Conservation (phyloP, 1,284 basidiomycete genomes). For the Irpex lacteus region DNA sequence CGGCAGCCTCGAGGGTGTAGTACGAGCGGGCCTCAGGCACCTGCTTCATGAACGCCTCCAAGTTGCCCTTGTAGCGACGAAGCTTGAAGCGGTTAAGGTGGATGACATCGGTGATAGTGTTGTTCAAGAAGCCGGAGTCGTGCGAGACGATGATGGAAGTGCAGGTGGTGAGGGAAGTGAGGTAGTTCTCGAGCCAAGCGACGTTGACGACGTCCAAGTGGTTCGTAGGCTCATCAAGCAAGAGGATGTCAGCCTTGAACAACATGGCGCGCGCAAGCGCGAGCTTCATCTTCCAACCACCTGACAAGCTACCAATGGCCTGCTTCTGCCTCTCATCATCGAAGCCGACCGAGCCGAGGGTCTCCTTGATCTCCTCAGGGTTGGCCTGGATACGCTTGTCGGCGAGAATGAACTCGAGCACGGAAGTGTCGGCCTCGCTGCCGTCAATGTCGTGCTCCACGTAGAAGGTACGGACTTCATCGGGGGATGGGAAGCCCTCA, state of each 20-base stretch:
- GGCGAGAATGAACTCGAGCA: conserved; percentile 84
- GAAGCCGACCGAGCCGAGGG: conserved; percentile 91
- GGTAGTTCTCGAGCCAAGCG: conserved; percentile 96
- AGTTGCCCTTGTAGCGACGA: conserved; percentile 96
- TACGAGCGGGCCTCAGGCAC: conserved; percentile 98
- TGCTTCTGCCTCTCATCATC: conserved; percentile 81
- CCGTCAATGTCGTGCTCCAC: conserved; percentile 99
- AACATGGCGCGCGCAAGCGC: conserved; percentile 98
- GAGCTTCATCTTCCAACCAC: conserved; percentile 99
- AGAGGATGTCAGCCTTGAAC: conserved; percentile 97
- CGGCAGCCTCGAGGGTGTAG: conserved; percentile 91
- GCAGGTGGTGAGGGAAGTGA: conserved; percentile 84
- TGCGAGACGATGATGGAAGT: conserved; percentile 98
- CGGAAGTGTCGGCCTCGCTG: conserved; percentile 88
- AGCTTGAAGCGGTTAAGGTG: conserved; percentile 99
- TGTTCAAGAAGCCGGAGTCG: conserved; percentile 99
- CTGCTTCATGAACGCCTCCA: conserved; percentile 91
- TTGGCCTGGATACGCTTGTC: conserved; percentile 83
- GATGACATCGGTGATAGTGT: conserved; percentile 97
- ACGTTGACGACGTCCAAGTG: conserved; percentile 97
- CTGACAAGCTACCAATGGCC: conserved; percentile 90
- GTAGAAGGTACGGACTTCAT: conserved; percentile 97
- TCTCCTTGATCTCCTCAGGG: conserved; percentile 74
- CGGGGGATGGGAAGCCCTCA: conserved; percentile 95
- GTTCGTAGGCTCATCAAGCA: conserved; percentile 98